These are phyloP conservation scores for Apiospora hydei DNA, from an alignment of 2,329 filamentous ascomycete genomes.

Conservation along the genomic window DNA sequence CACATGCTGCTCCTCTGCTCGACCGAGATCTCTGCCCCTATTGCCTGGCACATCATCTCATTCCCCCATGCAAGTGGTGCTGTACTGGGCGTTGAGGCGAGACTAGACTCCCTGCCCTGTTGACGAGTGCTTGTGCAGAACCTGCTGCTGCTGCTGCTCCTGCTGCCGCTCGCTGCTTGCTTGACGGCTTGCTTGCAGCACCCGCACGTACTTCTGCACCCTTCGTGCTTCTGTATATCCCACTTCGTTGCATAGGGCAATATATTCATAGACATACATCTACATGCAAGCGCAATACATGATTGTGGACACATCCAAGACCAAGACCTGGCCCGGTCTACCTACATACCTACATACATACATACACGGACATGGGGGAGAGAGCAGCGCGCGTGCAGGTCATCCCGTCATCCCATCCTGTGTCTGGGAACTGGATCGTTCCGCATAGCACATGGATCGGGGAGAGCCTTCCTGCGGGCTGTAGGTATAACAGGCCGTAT, in stretches of 20 bases:
- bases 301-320: neutral
- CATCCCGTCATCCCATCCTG: conserved; percentile 1
- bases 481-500: conserved; percentile 11
- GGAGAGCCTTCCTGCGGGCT: conserved; percentile 18
- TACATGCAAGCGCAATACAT: conserved; percentile 13
- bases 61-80: neutral
- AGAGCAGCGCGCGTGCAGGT: neutral
- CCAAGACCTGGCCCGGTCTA: neutral
- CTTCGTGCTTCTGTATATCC: conserved; percentile 21
- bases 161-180: neutral
- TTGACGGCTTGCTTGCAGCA: conserved; percentile 14
- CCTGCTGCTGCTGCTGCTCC: neutral
- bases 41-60: neutral
- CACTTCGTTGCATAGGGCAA: conserved; percentile 9
- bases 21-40: neutral
- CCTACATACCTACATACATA: neutral
- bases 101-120: neutral
- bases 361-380: neutral
- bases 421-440: conserved; percentile 18
- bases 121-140: conserved; percentile 3
- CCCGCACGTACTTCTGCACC: conserved; percentile 7
- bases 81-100: neutral
- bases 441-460: conserved; percentile 15
- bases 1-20: neutral
- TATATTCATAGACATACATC: neutral